Base-by-base conservation (phyloP, 192 early-diverging fungal species). In the Backusella westeae region DNA sequence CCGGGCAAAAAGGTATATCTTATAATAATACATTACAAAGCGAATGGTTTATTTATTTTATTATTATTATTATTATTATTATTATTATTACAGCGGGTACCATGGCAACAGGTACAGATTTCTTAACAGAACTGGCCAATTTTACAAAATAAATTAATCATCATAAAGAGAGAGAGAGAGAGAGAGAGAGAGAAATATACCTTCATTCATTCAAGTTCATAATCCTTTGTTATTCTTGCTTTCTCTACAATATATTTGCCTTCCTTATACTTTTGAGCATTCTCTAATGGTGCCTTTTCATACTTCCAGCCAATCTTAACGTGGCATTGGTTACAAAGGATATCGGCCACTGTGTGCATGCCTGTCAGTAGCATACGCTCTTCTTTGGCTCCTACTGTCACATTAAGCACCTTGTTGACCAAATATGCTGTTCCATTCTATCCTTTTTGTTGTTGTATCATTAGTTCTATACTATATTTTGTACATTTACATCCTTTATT, bases 291-390 rank as follows among this genome's bases (percentile, higher is more conserved):
- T 19, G 89, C 88, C 69, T 78, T 81, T 19, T 89, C 82, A 76
- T 90, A 89, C 74, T 88, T 90, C 89, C 89, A 90, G 7, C 89
- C 89, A 17, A 90, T 69, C 7, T 82, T 84, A 8, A 77, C 80
- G 26, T 83, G 76, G 52, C 89, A 90, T 36, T 87, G 77, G 15
- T 74, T 80, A 46, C 89, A 90, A 41, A 71, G 68, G 21, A 90
- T 88, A 68, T 90, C 89, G 10, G 85, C 86, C 5, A 90, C 88
- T 34, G 85, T 83, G 65, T 90, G 89, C 19, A 89, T 72, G 14
- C 89, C 89, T 0, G 89, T 89, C 77, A 89, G 85, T 10, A 90
- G 75, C 56, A 83, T 77, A 9, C 86, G 78, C 65, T 90, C 89
- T 71, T 90, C 89, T 65, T 89, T 88, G 3, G 80, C 78, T 12